A percentile compares a stretch with the other conserved stretches of the same genome.
Conservation (phyloP, 768 basidiomycete genomes). For the Saitozyma podzolica region DNA sequence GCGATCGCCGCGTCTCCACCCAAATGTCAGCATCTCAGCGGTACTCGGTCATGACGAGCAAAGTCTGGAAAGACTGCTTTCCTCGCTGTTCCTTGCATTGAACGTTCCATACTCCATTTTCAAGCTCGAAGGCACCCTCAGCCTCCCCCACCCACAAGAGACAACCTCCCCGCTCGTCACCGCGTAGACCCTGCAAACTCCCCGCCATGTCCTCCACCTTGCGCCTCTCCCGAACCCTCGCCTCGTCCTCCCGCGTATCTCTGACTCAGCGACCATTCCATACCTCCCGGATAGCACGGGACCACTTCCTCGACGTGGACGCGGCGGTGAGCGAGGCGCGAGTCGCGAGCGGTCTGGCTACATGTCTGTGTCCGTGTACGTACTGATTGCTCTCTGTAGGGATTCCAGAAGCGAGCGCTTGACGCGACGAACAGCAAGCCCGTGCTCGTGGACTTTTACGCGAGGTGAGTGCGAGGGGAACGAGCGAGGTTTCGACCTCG, state of each 20-base stretch:
- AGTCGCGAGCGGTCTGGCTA: background rate
- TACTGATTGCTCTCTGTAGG: constrained; percentile 15
- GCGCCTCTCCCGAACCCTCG: constrained; percentile 10
- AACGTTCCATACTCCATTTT: too few relatives aligned
- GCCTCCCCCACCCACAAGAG: too few relatives aligned
- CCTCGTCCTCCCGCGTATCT: constrained; percentile 6
- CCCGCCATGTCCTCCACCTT: background rate
- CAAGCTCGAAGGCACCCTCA: too few relatives aligned
- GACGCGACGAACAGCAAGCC: constrained; percentile 29
- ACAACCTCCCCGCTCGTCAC: too few relatives aligned
- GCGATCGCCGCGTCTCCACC: too few relatives aligned
- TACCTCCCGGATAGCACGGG: constrained; percentile 24
- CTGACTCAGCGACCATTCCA: constrained; percentile 21
- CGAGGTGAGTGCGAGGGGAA: constrained; percentile 22
- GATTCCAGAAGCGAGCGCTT: constrained; percentile 32
- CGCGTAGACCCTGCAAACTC: too few relatives aligned
- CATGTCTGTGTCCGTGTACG: background rate
- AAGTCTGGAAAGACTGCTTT: too few relatives aligned
- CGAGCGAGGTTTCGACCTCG: too few relatives aligned
- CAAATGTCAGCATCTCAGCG: too few relatives aligned
- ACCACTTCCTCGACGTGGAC: constrained; percentile 34
- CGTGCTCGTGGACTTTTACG: constrained; percentile 50
- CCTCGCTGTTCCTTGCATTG: too few relatives aligned
- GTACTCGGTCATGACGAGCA: too few relatives aligned
- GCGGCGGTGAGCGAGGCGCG: constrained; percentile 20